Conservation (phyloP, 371 early-diverging fungal genomes). For the Syncephalastrum contaminatum region DNA sequence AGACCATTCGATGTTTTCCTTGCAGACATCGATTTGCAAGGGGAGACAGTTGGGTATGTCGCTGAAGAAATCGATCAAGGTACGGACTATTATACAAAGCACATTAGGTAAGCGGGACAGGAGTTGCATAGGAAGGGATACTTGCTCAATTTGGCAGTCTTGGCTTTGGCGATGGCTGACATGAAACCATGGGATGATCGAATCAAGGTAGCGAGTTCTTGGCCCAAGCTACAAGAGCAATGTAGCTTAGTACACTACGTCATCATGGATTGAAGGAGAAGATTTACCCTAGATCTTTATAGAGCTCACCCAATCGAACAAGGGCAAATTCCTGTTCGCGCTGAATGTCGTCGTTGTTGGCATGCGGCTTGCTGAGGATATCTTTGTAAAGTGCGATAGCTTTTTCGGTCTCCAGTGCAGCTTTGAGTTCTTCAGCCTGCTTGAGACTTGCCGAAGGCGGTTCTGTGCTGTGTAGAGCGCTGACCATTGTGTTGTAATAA, state of each 20-base stretch:
- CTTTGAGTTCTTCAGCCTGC: conserved; percentile 50
- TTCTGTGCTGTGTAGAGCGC: background rate
- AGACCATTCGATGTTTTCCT: conserved; percentile 93
- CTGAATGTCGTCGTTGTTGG: conserved; percentile 30
- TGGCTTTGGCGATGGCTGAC: conserved; percentile 88
- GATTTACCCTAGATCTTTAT: conserved; percentile 60
- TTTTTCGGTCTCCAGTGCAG: conserved; percentile 50
- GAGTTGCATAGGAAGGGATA: conserved; percentile 3
- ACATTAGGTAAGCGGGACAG: background rate
- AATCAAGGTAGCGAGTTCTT: conserved; percentile 79
- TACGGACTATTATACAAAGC: conserved; percentile 59
- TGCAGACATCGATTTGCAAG: conserved; percentile 90
- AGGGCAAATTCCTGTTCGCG: conserved; percentile 62
- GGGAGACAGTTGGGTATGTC: conserved; percentile 85
- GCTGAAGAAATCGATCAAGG: conserved; percentile 86
- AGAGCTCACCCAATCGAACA: conserved; percentile 61
- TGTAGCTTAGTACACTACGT: background rate
- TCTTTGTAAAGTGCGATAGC: conserved; percentile 53
- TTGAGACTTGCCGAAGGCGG: conserved; percentile 34
- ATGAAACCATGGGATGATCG: conserved; percentile 80
- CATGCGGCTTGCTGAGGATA: conserved; percentile 40
- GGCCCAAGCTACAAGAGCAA: conserved; percentile 56
- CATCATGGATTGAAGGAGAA: background rate
- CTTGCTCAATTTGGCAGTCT: conserved; percentile 92
- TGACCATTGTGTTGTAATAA: too few relatives aligned